phyloP scores from a whole-genome alignment of 164 flowering plant genomes.

The Akebia trifoliata region DNA sequence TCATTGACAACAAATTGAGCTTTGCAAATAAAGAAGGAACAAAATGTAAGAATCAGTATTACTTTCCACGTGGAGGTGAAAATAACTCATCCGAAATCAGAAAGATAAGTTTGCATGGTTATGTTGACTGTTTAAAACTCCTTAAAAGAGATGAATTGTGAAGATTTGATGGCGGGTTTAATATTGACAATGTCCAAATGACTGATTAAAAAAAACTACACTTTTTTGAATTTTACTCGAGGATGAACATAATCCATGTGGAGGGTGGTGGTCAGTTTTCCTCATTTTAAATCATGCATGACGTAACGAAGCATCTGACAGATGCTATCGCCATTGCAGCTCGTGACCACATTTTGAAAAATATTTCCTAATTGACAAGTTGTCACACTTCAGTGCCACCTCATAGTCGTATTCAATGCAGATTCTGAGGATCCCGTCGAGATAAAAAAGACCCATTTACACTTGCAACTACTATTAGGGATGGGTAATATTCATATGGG shows the following conservation, averaged over 20 bases:
- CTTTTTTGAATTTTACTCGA: not conserved
- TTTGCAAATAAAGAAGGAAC: not conserved
- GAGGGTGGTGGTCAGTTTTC: not conserved
- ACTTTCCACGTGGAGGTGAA: not conserved
- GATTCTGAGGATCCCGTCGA: too few species aligned
- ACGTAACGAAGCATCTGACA: not conserved
- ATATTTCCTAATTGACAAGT: not conserved
- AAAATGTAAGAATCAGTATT: too few species aligned
- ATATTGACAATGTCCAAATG: too few species aligned
- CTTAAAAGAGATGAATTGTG: not conserved
- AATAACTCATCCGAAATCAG: not conserved
- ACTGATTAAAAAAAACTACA: not conserved
- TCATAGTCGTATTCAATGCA: not conserved
- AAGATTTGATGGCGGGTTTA: too few species aligned
- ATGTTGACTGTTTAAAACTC: not conserved
- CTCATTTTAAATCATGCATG: constrained; percentile 1
- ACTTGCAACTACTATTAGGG: too few species aligned
- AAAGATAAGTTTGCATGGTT: not conserved
- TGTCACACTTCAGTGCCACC: not conserved
- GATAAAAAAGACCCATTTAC: too few species aligned
- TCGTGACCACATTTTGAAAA: constrained; percentile 1
- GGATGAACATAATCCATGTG: not conserved
- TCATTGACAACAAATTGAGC: not conserved
- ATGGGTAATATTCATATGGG: too few species aligned
- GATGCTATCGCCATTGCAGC: constrained; percentile 1